Conservation (phyloP, 2,329 filamentous ascomycete genomes). For the Thelonectria blattea region DNA sequence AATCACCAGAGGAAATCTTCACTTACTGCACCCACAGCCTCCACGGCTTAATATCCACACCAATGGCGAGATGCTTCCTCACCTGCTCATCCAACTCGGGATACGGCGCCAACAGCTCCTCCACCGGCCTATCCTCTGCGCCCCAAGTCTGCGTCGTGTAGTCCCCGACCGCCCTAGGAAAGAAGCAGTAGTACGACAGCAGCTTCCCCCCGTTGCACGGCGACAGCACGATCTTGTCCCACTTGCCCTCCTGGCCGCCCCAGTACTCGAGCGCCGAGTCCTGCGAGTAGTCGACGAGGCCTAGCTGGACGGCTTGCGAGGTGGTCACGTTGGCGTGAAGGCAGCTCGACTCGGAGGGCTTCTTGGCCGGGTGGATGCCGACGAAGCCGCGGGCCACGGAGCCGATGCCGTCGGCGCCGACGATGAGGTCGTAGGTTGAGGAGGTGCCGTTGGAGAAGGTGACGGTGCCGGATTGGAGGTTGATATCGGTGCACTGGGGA, state of each 20-base stretch:
- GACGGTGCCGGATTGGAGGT: conserved; percentile 56
- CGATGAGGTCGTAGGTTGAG: conserved; percentile 62
- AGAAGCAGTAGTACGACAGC: conserved; percentile 75
- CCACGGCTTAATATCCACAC: conserved; percentile 69
- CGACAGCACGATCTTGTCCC: conserved; percentile 74
- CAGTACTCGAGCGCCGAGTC: conserved; percentile 71
- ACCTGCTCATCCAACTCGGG: conserved; percentile 66
- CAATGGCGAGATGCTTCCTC: conserved; percentile 61
- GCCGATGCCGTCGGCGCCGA: conserved; percentile 72
- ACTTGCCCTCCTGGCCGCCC: conserved; percentile 68
- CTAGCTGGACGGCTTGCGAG: conserved; percentile 63
- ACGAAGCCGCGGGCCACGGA: conserved; percentile 67
- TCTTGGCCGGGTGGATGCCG: conserved; percentile 66
- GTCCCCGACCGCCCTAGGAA: conserved; percentile 55
- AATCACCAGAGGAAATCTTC: conserved; percentile 23
- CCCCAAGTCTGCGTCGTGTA: conserved; percentile 68
- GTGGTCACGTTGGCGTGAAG: conserved; percentile 69
- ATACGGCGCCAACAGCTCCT: conserved; percentile 66
- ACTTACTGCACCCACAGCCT: conserved; percentile 63
- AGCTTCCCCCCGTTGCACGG: conserved; percentile 70
- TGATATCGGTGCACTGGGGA: conserved; percentile 54
- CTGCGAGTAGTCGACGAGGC: conserved; percentile 67
- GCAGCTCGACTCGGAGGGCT: conserved; percentile 65
- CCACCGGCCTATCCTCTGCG: conserved; percentile 55
- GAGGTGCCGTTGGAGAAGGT: conserved; percentile 59